A percentile compares a stretch with the other conserved stretches of the same genome.
Conservation (phyloP, 2,329 filamentous ascomycete genomes). For the Neonectria faginata region DNA sequence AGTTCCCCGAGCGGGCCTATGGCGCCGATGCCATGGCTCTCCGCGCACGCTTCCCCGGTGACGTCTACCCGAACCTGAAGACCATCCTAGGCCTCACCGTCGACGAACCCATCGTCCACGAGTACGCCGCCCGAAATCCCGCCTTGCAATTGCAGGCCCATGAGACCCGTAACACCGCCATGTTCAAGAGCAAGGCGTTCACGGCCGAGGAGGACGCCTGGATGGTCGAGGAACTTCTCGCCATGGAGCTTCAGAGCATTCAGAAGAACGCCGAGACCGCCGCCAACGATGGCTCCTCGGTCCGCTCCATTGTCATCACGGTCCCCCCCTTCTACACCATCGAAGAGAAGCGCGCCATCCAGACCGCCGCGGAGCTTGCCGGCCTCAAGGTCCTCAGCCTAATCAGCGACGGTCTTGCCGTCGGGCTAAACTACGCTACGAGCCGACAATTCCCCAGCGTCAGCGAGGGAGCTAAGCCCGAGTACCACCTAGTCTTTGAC, state of each 20-base stretch:
- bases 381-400: slow-evolving; percentile 87
- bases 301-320: slow-evolving; percentile 89
- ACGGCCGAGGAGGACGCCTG: slow-evolving; percentile 71
- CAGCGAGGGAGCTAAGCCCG: slow-evolving; percentile 84
- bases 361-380: slow-evolving; percentile 86
- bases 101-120: slow-evolving; percentile 70
- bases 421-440: slow-evolving; percentile 95
- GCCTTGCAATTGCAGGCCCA: slow-evolving; percentile 76
- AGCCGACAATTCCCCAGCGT: slow-evolving; percentile 88
- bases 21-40: slow-evolving; percentile 92
- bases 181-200: slow-evolving; percentile 83
- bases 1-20: slow-evolving; percentile 89
- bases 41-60: slow-evolving; percentile 86
- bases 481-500: slow-evolving; percentile 94
- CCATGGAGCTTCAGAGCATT: slow-evolving; percentile 95
- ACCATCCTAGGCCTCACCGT: slow-evolving; percentile 81
- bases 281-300: slow-evolving; percentile 78
- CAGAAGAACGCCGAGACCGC: slow-evolving; percentile 87
- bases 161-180: slow-evolving; percentile 73
- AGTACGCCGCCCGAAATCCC: slow-evolving; percentile 82
- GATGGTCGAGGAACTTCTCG: slow-evolving; percentile 91
- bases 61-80: slow-evolving; percentile 96
- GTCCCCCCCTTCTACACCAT: slow-evolving; percentile 90
- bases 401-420: slow-evolving; percentile 89
- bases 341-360: slow-evolving; percentile 88